phyloP scores from a whole-genome alignment of 331 rosid species.

The Quercus phellos region DNA sequence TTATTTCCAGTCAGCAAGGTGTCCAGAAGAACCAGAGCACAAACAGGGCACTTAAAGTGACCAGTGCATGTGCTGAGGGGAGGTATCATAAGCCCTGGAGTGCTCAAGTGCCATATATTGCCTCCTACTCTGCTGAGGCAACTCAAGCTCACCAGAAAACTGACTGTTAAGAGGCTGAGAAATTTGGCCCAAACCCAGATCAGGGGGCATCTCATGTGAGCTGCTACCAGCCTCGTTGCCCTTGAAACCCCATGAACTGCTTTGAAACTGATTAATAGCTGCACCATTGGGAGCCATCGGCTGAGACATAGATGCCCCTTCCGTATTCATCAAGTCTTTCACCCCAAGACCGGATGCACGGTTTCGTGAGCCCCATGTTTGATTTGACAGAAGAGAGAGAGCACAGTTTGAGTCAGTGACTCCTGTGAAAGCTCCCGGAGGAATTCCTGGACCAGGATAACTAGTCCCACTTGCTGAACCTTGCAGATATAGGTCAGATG shows the following conservation, averaged over 20 bases:
- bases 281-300: slow-evolving; percentile 42
- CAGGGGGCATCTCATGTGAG: slow-evolving; percentile 40
- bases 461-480: slow-evolving; percentile 55
- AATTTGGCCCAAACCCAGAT: slow-evolving; percentile 63
- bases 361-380: slow-evolving; percentile 75
- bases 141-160: slow-evolving; percentile 45
- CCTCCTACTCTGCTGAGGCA: slow-evolving; percentile 62
- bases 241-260: slow-evolving; percentile 60
- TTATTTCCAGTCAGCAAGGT: background rate
- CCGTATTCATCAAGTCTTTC: slow-evolving; percentile 47
- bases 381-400: slow-evolving; percentile 99
- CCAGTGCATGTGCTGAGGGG: slow-evolving; percentile 57
- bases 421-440: slow-evolving; percentile 60
- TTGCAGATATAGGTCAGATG: slow-evolving; percentile 53
- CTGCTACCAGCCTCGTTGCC: slow-evolving; percentile 46
- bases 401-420: slow-evolving; percentile 86
- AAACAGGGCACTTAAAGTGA: slow-evolving; percentile 47
- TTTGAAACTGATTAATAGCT: slow-evolving; percentile 44
- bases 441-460: slow-evolving; percentile 51
- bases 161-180: slow-evolving; percentile 47
- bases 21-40: slow-evolving; percentile 14
- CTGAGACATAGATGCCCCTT: slow-evolving; percentile 45
- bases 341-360: slow-evolving; percentile 50
- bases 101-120: slow-evolving; percentile 62
- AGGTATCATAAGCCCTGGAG: slow-evolving; percentile 41